Evolutionary conservation across 495 filamentous ascomycete genomes (phyloP), one percentile per base, ranked within the genome.

Genomic region (Hypoxylon fuscum): DNA sequence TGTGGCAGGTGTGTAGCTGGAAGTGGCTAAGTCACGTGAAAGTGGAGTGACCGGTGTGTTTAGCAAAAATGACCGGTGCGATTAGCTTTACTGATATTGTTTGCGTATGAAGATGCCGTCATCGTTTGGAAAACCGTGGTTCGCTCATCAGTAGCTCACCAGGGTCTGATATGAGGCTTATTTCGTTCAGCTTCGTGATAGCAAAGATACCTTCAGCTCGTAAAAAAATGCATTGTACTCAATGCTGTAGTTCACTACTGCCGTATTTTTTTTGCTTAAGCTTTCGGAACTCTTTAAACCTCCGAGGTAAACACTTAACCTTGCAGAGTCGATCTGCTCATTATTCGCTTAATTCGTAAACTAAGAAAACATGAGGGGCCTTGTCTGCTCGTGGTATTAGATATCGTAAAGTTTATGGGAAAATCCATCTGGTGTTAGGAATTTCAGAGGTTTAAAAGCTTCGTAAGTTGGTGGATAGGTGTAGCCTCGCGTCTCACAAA

Each of bases 71-170:
- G n/a, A n/a, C n/a, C n/a, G n/a, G n/a, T n/a, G n/a, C n/a, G n/a
- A n/a, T n/a, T n/a, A n/a, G n/a, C n/a, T n/a, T n/a, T n/a, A n/a
- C n/a, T n/a, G n/a, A n/a, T n/a, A n/a, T n/a, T n/a, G 7, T 49
- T 32, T 41, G 18, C 18, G 22, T 34, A 38, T 43, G 40, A 40
- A 38, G 38, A 62, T 43, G 32, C 44, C 44, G 45, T 29, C 38
- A 20, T 38, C 0, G 2, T 31, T 50, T 38, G 11, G 23, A 29
- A 5, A 20, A 40, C 37, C 37, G 18, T 9, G 15, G 15, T 7
- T 40, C 18, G 15, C 15, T 40, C 0, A 18, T 1, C 15, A 45
- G 14, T 5, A 35, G 9, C 23, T 42, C 41, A 20, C 48, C n/a
- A 23, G n/a, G 15, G 17, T 11, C n/a, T n/a, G n/a, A n/a, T n/a